Conservation (phyloP, 345 rosid genomes). For the Schrenkiella parvula region DNA sequence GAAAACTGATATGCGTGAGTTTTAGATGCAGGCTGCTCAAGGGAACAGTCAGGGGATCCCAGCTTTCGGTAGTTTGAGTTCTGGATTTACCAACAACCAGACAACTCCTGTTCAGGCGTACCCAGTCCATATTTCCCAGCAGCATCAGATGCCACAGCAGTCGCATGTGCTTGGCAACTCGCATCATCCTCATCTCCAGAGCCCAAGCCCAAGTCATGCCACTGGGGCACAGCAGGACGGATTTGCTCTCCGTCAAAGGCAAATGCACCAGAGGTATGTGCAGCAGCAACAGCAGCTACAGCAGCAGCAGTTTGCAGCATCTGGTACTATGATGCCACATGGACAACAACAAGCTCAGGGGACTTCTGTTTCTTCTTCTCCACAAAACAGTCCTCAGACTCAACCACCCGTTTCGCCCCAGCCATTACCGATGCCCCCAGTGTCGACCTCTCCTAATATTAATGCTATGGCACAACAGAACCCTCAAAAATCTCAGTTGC, state of each 20-base stretch:
- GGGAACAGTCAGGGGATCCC: conserved; percentile 63
- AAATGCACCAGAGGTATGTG: conserved; percentile 66
- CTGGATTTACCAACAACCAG: conserved; percentile 73
- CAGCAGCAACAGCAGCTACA: conserved; percentile 72
- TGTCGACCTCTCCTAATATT: conserved; percentile 44
- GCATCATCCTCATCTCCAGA: conserved; percentile 68
- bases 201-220: conserved; percentile 55
- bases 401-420: conserved; percentile 58
- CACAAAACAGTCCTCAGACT: conserved; percentile 67
- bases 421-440: conserved; percentile 47
- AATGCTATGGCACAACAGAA: conserved; percentile 53
- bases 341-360: conserved; percentile 64
- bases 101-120: conserved; percentile 60
- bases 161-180: conserved; percentile 53
- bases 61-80: conserved; percentile 62
- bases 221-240: conserved; percentile 65
- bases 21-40: conserved; percentile 70
- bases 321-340: conserved; percentile 56
- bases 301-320: conserved; percentile 60
- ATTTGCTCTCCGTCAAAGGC: conserved; percentile 64
- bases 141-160: conserved; percentile 65
- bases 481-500: conserved; percentile 58
- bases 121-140: conserved; percentile 70
- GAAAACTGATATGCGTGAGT: conserved; percentile 51
- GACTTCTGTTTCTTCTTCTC: conserved; percentile 67